Base-by-base conservation (phyloP, 2,329 filamentous ascomycete genomes). In the Cephalotrichum gorgonifer region DNA sequence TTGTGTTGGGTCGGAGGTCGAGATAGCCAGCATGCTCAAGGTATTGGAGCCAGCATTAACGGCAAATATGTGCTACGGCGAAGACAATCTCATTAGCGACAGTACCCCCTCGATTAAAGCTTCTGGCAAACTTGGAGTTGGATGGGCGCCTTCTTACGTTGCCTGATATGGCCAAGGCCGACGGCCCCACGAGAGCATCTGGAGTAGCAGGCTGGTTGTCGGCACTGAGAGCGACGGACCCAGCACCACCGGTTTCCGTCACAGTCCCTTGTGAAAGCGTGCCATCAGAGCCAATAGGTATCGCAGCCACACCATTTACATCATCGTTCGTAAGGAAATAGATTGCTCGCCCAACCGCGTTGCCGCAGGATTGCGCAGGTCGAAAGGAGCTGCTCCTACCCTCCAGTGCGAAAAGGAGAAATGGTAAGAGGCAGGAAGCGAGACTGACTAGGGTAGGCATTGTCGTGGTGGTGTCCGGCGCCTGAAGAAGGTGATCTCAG, bases 311-410 rank as follows among this genome's bases (percentile, higher is more conserved):
- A 0, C 67, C 58, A 48, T 80, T 77, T 8, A 55, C 52, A 0
- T 67, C 54, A 2, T 74, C 67, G 54, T 83, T 83, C 31, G 72
- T 77, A 33, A 79, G 61, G 48, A 80, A 61, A 59, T 82, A 82
- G 17, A 80, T 56, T 0, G 76, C 76, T 56, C 73, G 74, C n/a
- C 30, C 30, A 15, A 15, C n/a, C 3, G 30, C 30, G n/a, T 14
- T 11, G 30, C 4, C n/a, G 30, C 30, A 33, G n/a, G 30, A 6
- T 11, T 33, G 12, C n/a, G 12, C 30, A 14, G 12, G 12, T 15
- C 12, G 30, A 4, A 33, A 3, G 12, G 30, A 15, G 30, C 30
- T 33, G 8, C 30, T 11, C n/a, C n/a, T 15, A 15, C 30, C 30
- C n/a, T 11, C 30, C 12, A 33, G 30, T 4, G 30, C 8, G 12